A percentile compares a stretch with the other conserved stretches of the same genome.
These are phyloP conservation scores for Erodium chrysanthum DNA, from an alignment of 441 rosid genomes.

Conservation along the genomic window DNA sequence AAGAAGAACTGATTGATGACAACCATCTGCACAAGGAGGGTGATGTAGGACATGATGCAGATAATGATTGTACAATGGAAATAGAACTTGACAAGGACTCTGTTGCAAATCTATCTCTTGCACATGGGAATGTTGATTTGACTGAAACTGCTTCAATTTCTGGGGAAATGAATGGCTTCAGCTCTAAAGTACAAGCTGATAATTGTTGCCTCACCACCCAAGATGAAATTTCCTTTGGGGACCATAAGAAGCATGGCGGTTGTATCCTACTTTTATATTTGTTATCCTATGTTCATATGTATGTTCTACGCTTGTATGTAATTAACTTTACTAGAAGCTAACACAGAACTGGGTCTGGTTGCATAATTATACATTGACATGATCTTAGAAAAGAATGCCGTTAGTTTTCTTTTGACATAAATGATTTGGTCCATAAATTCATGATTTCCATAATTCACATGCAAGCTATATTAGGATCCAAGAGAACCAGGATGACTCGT, in stretches of 20 bases:
- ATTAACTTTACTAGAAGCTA: conserved; percentile 8
- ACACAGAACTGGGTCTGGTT: conserved; percentile 12
- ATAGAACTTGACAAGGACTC: conserved; percentile 35
- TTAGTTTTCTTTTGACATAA: not conserved
- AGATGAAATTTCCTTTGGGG: conserved; percentile 19
- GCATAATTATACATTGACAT: conserved; percentile 1
- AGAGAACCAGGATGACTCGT: conserved; percentile 43
- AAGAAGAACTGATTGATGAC: conserved; percentile 13
- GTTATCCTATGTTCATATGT: conserved; percentile 9
- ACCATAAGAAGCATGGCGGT: conserved; percentile 29
- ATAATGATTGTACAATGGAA: conserved; percentile 24
- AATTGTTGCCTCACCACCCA: conserved; percentile 24
- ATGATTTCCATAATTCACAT: conserved; percentile 44
- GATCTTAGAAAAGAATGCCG: not conserved
- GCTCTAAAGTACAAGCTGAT: conserved; percentile 21
- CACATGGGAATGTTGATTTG: conserved; percentile 29
- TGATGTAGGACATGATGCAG: conserved; percentile 28
- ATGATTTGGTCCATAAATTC: conserved; percentile 6
- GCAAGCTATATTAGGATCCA: conserved; percentile 48
- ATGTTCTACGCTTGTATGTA: too few relatives aligned
- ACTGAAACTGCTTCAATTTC: conserved; percentile 30
- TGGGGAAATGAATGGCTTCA: conserved; percentile 25
- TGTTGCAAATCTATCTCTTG: conserved; percentile 29
- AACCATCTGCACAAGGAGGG: conserved; percentile 23
- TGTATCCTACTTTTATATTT: conserved; percentile 43